These are phyloP conservation scores for Friedmanniomyces simplex DNA, from an alignment of 495 filamentous ascomycete genomes.

Conservation along the genomic window DNA sequence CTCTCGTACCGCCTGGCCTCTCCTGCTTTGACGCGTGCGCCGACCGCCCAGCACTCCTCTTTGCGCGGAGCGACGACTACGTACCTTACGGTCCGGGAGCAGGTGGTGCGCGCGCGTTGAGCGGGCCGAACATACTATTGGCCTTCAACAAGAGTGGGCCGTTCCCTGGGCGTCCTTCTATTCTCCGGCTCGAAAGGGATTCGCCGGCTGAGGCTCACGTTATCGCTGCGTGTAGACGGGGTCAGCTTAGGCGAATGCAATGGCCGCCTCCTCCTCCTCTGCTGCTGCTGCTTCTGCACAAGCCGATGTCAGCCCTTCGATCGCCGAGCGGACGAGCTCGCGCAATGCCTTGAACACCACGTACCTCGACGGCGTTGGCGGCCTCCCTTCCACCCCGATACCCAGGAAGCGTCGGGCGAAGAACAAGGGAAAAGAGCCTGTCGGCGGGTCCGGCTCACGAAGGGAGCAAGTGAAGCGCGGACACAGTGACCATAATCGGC, in stretches of 20 bases:
- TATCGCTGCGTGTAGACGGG: background rate
- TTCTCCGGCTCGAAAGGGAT: background rate
- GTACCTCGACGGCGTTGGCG: background rate
- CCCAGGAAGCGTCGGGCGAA: conserved; percentile 5
- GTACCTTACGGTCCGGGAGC: background rate
- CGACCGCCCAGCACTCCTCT: background rate
- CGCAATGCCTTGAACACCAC: conserved; percentile 10
- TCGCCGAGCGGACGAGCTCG: conserved; percentile 13
- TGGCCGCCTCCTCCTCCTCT: background rate
- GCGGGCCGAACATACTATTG: background rate
- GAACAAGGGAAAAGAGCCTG: conserved; percentile 14
- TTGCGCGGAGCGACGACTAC: background rate
- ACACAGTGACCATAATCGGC: background rate
- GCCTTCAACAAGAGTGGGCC: background rate
- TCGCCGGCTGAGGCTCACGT: background rate
- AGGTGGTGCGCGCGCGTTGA: background rate
- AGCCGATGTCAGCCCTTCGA: background rate
- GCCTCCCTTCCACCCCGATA: conserved; percentile 5
- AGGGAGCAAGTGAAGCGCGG: conserved; percentile 1
- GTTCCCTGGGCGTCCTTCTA: background rate
- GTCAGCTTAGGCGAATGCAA: background rate
- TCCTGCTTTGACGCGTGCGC: background rate
- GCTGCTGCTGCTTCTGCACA: background rate
- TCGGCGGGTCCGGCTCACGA: background rate
- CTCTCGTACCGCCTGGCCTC: background rate